Base-by-base conservation (phyloP, 768 basidiomycete genomes). In the Hygrocybe punicea region DNA sequence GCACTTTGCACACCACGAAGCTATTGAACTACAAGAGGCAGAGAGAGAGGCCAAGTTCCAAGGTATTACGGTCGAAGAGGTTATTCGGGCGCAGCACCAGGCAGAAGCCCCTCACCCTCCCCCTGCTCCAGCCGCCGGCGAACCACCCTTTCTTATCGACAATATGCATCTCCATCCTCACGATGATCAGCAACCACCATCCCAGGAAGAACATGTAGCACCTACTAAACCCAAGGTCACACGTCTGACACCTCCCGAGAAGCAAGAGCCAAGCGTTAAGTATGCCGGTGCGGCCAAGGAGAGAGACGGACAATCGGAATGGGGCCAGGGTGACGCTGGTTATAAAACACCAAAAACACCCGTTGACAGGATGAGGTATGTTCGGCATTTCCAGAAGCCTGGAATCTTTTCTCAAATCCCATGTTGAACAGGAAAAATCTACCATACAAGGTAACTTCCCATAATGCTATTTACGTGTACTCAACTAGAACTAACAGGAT, bases 1-100 rank as follows among this genome's bases (percentile, higher is more conserved):
- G 64, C 96, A 99, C 67, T 98, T 98, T 67, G 79, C 84, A 24
- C 84, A 91, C 53, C 96, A 98, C 69, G 91, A 89, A 62, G 64
- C 72, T 4, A 98, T 98, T 58, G 96, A 98, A 67, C 81, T 69
- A 8, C 73, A 85, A 61, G 96, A 98, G 72, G 89, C 87, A 21
- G 86, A 88, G 65, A 83, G 85, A 23, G 93, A 94, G 71, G 89
- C 93, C 10, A 78, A 79, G 66, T 97, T 77, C 71, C 89, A 93
- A 67, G 93, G 95, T 23, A 82, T 96, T 50, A 72, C 83, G 7
- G 82, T 91, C 50, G 83, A 90, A 50, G 87, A 93, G 67, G 86
- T 82, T 21, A 64, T 87, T 45, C 71, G 68, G 21, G 70, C 79
- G 49, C 84, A 86, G 54, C 67, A 70, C 39, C 42, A 55, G 35